Evolutionary conservation across 768 basidiomycete species (phyloP).

Genomic region (Boletus reticulatus): DNA sequence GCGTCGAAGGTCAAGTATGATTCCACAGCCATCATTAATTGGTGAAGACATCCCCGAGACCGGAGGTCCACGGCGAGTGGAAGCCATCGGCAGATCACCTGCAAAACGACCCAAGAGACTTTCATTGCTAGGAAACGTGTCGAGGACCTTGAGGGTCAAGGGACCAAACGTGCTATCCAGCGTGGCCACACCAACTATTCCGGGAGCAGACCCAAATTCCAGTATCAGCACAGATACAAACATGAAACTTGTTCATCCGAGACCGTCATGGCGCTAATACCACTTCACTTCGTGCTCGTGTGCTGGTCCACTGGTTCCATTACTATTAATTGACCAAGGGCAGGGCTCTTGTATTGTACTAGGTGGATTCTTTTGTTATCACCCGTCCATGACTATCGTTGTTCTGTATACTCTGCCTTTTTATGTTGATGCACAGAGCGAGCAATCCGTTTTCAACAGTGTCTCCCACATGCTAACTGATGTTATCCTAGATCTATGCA

Average conservation of each 20-base stretch:
- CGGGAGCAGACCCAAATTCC: slow-evolving; percentile 42
- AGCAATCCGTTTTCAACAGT: not conserved
- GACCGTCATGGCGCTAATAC: slow-evolving; percentile 56
- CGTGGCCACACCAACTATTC: slow-evolving; percentile 28
- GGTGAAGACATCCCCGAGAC: slow-evolving; percentile 35
- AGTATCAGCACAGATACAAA: slow-evolving; percentile 45
- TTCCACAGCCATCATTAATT: slow-evolving; percentile 62
- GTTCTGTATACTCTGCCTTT: slow-evolving; percentile 12
- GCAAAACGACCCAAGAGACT: slow-evolving; percentile 58
- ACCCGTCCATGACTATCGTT: slow-evolving; percentile 8
- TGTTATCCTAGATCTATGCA: slow-evolving; percentile 29
- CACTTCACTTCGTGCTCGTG: not conserved
- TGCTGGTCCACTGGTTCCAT: slow-evolving; percentile 5
- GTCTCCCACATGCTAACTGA: slow-evolving; percentile 20
- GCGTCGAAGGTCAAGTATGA: slow-evolving; percentile 76
- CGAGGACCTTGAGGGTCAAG: slow-evolving; percentile 36
- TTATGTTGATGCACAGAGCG: slow-evolving; percentile 5
- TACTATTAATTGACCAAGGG: slow-evolving; percentile 5
- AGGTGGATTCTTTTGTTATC: slow-evolving; percentile 8
- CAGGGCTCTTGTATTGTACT: slow-evolving; percentile 19
- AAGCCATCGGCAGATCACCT: slow-evolving; percentile 47
- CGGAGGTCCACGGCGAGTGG: slow-evolving; percentile 40
- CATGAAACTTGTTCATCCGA: slow-evolving; percentile 39
- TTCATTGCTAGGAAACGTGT: slow-evolving; percentile 45
- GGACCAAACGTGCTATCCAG: slow-evolving; percentile 32